A percentile compares a stretch with the other conserved stretches of the same genome.
These are phyloP conservation scores for Hortaea werneckii DNA, from an alignment of 2,329 filamentous ascomycete genomes.

Conservation along the genomic window DNA sequence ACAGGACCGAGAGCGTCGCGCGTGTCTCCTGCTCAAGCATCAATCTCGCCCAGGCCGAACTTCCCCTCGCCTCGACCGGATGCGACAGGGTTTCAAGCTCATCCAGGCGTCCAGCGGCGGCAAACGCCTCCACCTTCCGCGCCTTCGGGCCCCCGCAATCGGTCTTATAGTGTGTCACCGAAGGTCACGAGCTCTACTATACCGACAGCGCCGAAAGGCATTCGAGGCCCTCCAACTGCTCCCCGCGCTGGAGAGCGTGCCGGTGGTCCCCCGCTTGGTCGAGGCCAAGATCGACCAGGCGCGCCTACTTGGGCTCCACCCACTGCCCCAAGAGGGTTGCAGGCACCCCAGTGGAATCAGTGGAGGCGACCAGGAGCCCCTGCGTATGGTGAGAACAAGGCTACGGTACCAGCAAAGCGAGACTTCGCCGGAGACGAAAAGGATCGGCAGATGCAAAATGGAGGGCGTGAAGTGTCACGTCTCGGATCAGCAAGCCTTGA, in stretches of 20 bases:
- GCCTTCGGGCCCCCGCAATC: conserved; percentile 23
- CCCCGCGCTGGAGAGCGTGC: conserved; percentile 14
- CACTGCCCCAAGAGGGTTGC: conserved; percentile 6
- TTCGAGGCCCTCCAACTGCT: conserved; percentile 18
- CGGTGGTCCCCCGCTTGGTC: conserved; percentile 8
- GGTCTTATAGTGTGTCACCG: conserved; percentile 26
- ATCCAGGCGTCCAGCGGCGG: conserved; percentile 5
- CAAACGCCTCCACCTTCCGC: conserved; percentile 21
- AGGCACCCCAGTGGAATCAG: conserved; percentile 12
- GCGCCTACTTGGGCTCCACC: conserved; percentile 8
- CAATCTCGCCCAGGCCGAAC: conserved; percentile 17
- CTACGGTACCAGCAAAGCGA: conserved; percentile 34
- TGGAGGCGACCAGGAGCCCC: conserved; percentile 12
- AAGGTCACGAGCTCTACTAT: conserved; percentile 21
- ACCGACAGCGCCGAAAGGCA: conserved; percentile 28
- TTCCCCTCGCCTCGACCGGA: conserved; percentile 19
- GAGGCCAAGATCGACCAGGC: conserved; percentile 9
- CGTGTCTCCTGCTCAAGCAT: conserved; percentile 11
- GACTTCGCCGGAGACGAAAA: conserved; percentile 35
- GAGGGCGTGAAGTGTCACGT: neutral
- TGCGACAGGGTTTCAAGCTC: conserved; percentile 7
- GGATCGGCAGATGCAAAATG: conserved; percentile 6
- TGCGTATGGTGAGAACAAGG: conserved; percentile 11
- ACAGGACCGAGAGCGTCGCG: conserved; percentile 23
- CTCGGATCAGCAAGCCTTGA: neutral